Base-by-base conservation (phyloP, 1,284 basidiomycete genomes). In the Ceratobasidium sp. region DNA sequence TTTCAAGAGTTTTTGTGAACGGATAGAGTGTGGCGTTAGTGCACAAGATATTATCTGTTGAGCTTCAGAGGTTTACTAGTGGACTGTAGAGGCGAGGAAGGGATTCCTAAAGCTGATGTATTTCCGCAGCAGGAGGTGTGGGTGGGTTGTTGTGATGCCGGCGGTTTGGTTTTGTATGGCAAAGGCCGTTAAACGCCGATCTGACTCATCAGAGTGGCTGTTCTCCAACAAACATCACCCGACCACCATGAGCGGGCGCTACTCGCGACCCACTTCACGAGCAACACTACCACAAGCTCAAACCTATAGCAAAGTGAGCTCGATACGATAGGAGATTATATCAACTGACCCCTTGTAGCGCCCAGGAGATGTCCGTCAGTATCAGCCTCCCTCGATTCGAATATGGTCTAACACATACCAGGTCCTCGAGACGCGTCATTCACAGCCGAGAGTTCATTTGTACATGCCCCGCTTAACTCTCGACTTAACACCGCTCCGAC, bases 391-490 rank as follows among this genome's bases (percentile, higher is more conserved):
- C 26, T 55, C 23, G n/a, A 20, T 12, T 2, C 61, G 49, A 66
- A 23, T 44, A 18, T 26, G 26, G 23, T 51, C 12, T 66, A 63
- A 63, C 61, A 55, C 15, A 13, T 46, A 39, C 18, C 61, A 55
- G 72, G 72, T 18, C 28, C 72, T 46, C 72, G 28, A 66, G 72
- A 76, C 72, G 72, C 72, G 72, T 76, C 72, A 12, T 76, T 76
- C 33, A 33, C 33, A 33, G 33, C 92, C 2, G 94, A 96, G 82
- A 90, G 91, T 0, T 95, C 94, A 2, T 96, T 96, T 82, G 91
- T 94, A 33, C 90, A 92, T 79, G 94, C 94, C 39, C 95, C 94
- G 0, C 87, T 95, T 73, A 95, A 95, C 84, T 94, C 94, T 42
- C 91, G 94, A 80, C 90, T 95, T 89, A 70, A 72, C 28, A 80